phyloP scores from a whole-genome alignment of 352 stramenopile genomes.

The Halophytophthora polymorphica region DNA sequence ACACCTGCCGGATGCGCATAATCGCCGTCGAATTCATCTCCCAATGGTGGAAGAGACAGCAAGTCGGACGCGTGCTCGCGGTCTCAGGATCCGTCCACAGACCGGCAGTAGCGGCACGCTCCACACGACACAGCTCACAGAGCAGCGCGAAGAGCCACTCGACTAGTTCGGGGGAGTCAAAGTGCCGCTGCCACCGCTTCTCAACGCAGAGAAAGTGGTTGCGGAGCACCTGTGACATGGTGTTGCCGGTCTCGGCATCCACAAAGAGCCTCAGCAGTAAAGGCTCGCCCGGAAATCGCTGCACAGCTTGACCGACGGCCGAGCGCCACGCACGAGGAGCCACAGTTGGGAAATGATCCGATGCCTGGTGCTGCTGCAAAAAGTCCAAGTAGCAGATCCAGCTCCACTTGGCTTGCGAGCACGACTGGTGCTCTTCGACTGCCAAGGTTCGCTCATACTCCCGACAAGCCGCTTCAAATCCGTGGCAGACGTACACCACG shows the following conservation, averaged over 20 bases:
- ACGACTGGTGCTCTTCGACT: slow-evolving; percentile 10
- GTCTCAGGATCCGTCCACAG: slow-evolving; percentile 2
- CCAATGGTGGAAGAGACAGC: slow-evolving; percentile 74
- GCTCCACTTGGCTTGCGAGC: slow-evolving; percentile 28
- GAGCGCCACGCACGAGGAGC: slow-evolving; percentile 55
- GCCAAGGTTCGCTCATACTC: slow-evolving; percentile 35
- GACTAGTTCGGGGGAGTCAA: slow-evolving; percentile 56
- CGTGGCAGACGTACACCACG: slow-evolving; percentile 43
- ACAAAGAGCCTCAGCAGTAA: slow-evolving; percentile 70
- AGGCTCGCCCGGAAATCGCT: slow-evolving; percentile 36
- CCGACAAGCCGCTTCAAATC: slow-evolving; percentile 46
- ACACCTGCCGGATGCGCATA: slow-evolving; percentile 51
- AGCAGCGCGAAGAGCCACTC: slow-evolving; percentile 80
- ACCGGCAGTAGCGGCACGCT: slow-evolving; percentile 30
- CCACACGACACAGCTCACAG: slow-evolving; percentile 55
- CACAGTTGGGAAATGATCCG: slow-evolving; percentile 27
- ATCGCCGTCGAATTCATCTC: slow-evolving; percentile 49
- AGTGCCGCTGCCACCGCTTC: slow-evolving; percentile 42
- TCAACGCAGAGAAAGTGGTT: slow-evolving; percentile 52
- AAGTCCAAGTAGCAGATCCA: slow-evolving; percentile 52
- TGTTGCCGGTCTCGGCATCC: slow-evolving; percentile 66
- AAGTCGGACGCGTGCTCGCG: slow-evolving; percentile 17
- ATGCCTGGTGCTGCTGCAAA: slow-evolving; percentile 50
- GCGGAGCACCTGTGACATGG: slow-evolving; percentile 68
- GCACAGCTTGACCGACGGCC: slow-evolving; percentile 33